Percentiles rank a stretch among this genome's conserved stretches.
Conservation (phyloP, 441 rosid genomes). For the Oxalis stricta region DNA sequence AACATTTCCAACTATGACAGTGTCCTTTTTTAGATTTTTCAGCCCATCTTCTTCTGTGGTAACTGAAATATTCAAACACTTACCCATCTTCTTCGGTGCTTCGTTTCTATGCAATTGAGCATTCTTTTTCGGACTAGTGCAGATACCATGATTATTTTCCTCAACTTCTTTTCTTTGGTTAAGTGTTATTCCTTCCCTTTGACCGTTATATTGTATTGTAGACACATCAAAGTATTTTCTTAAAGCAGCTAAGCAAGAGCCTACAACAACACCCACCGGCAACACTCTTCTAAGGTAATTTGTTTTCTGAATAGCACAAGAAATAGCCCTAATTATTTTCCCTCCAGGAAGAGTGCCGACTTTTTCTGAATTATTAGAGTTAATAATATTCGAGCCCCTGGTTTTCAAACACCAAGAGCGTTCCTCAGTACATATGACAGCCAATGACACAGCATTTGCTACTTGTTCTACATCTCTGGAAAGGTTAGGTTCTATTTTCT, state of each 20-base stretch:
- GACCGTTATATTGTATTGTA: constrained; percentile 19
- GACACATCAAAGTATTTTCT: constrained; percentile 56
- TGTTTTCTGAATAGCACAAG: constrained; percentile 62
- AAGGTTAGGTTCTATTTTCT: constrained; percentile 44
- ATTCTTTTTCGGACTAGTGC: constrained; percentile 10
- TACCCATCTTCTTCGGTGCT: constrained; percentile 20
- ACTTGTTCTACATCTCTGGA: constrained; percentile 54
- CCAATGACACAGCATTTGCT: constrained; percentile 55
- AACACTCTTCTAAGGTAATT: constrained; percentile 51
- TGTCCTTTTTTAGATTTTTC: constrained; percentile 24
- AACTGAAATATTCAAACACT: too few relatives aligned
- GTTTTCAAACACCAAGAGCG: constrained; percentile 22
- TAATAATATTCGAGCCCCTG: constrained; percentile 11
- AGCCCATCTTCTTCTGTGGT: constrained; percentile 19
- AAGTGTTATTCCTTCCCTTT: constrained; percentile 16
- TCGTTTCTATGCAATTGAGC: constrained; percentile 9
- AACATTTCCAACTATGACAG: constrained; percentile 74
- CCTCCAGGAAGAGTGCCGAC: constrained; percentile 52
- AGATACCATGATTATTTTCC: constrained; percentile 17
- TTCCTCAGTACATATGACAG: constrained; percentile 30
- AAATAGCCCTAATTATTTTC: constrained; percentile 44
- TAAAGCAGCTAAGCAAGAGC: constrained; percentile 88
- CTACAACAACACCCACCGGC: constrained; percentile 79
- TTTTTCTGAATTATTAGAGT: constrained; percentile 27
- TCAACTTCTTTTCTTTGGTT: constrained; percentile 14